Conservation (phyloP, 1,284 basidiomycete genomes). For the Sphagnurus paluster region DNA sequence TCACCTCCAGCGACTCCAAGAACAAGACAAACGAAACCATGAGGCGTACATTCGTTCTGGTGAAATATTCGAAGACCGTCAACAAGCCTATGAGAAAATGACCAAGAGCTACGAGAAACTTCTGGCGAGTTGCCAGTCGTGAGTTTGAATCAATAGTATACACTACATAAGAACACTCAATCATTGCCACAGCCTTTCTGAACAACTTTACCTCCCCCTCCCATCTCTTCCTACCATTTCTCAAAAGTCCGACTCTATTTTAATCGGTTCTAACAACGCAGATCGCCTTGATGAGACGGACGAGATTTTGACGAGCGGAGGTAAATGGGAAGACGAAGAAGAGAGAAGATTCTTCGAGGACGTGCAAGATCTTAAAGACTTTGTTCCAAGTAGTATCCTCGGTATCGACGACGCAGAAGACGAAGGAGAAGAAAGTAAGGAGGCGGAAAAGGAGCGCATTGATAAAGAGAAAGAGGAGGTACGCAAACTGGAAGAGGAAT, state of each 20-base stretch:
- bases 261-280: constrained; percentile 41
- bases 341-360: constrained; percentile 95
- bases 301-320: constrained; percentile 55
- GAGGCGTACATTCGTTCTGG: constrained; percentile 99
- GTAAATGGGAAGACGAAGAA: constrained; percentile 99
- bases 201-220: constrained; percentile 80
- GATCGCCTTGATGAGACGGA: constrained; percentile 48
- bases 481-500: constrained; percentile 70
- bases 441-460: constrained; percentile 60
- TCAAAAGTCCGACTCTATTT: constrained; percentile 76
- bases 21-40: constrained; percentile 94
- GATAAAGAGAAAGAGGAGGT: constrained; percentile 58
- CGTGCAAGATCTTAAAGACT: constrained; percentile 86
- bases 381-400: constrained; percentile 85
- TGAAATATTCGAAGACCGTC: constrained; percentile 98
- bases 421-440: constrained; percentile 35
- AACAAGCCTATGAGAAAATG: constrained; percentile 98
- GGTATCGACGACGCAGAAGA: constrained; percentile 65
- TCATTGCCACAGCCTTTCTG: constrained; percentile 67
- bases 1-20: constrained; percentile 77
- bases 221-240: constrained; percentile 82
- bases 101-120: constrained; percentile 93
- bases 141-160: constrained; percentile 22
- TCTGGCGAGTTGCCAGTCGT: constrained; percentile 84
- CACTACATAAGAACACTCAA: constrained; percentile 1